phyloP scores from a whole-genome alignment of 805 yeast genomes.

The Metschnikowia similis region DNA sequence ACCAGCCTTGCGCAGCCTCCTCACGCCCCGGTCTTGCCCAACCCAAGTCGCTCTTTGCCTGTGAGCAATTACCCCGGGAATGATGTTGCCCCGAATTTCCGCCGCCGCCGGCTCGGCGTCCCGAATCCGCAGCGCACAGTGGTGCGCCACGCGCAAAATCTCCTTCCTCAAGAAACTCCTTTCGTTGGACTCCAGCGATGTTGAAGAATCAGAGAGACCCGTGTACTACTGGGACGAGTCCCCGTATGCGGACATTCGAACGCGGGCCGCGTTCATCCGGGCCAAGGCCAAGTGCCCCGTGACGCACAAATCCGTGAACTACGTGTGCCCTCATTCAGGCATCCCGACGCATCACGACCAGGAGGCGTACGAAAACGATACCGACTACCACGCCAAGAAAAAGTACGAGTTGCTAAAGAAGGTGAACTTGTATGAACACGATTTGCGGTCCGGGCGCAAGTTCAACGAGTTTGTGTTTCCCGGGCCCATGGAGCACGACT shows the following conservation, averaged over 20 bases:
- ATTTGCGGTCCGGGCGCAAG: conserved; percentile 85
- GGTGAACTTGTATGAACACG: conserved; percentile 92
- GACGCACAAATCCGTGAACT: conserved; percentile 72
- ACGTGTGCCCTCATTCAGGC: conserved; percentile 89
- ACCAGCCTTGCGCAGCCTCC: background rate
- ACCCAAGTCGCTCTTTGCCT: background rate
- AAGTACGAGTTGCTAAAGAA: conserved; percentile 72
- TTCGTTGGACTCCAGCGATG: conserved; percentile 30
- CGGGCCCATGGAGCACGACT: conserved; percentile 68
- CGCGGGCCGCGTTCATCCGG: conserved; percentile 86
- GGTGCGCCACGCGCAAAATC: conserved; percentile 9
- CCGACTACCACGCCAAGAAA: conserved; percentile 61
- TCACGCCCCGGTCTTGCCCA: background rate
- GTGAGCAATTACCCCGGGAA: background rate
- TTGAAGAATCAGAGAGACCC: conserved; percentile 25
- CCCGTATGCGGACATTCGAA: conserved; percentile 81
- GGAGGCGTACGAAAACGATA: conserved; percentile 85
- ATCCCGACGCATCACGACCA: conserved; percentile 92
- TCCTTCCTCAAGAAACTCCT: conserved; percentile 38
- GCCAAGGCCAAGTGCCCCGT: conserved; percentile 90
- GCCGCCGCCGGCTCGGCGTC: conserved; percentile 3
- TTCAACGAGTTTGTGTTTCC: conserved; percentile 97
- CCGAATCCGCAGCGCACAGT: background rate
- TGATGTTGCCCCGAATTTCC: conserved; percentile 1
- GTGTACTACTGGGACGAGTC: conserved; percentile 83